These are phyloP conservation scores for Penicillium diatomitis DNA, from an alignment of 495 filamentous ascomycete genomes.

Conservation along the genomic window DNA sequence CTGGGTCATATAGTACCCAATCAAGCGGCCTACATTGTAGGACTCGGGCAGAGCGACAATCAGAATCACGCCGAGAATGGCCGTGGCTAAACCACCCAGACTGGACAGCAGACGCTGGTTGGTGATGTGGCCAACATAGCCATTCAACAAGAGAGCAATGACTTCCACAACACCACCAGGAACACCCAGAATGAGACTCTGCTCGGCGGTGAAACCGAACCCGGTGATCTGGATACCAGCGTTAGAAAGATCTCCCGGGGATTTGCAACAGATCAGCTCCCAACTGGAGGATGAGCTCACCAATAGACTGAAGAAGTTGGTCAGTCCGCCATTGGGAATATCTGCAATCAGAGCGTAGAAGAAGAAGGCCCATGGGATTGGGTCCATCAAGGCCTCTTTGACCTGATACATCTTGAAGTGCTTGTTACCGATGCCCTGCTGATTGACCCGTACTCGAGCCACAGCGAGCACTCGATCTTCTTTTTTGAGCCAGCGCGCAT, in stretches of 20 bases:
- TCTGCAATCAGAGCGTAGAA: conserved; percentile 52
- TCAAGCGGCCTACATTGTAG: conserved; percentile 50
- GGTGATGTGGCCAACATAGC: conserved; percentile 50
- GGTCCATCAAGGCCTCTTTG: conserved; percentile 49
- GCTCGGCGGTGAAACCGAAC: conserved; percentile 45
- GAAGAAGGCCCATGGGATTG: conserved; percentile 57
- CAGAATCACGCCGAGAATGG: conserved; percentile 49
- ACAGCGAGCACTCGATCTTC: conserved; percentile 52
- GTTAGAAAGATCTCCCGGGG: conserved; percentile 20
- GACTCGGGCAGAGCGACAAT: conserved; percentile 54
- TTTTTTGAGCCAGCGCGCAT: conserved; percentile 55
- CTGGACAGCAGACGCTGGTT: conserved; percentile 45
- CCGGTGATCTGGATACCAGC: conserved; percentile 20
- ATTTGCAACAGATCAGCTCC: not conserved
- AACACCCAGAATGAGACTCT: conserved; percentile 56
- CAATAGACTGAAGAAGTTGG: conserved; percentile 62
- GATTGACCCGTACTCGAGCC: conserved; percentile 52
- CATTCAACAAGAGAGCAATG: conserved; percentile 47
- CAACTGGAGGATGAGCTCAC: conserved; percentile 12
- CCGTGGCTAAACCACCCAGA: conserved; percentile 26
- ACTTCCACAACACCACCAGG: conserved; percentile 61
- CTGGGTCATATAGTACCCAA: conserved; percentile 57
- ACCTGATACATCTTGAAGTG: conserved; percentile 57
- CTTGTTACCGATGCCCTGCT: conserved; percentile 63
- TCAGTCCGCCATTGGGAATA: conserved; percentile 61